Evolutionary conservation across 371 early-diverging fungal species (phyloP).

Genomic region (Lichtheimia ramosa): DNA sequence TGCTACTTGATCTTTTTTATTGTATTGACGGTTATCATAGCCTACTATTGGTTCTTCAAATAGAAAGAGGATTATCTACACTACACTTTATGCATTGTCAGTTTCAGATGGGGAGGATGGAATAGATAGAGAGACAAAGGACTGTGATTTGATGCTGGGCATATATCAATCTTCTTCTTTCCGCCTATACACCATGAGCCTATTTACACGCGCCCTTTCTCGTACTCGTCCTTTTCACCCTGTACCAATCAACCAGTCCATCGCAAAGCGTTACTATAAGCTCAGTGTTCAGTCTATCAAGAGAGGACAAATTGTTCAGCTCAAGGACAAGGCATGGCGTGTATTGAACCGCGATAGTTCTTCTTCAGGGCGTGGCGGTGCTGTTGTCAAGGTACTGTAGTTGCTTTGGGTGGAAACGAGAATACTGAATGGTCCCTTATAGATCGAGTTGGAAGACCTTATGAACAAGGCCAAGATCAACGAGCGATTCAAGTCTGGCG

Average conservation of each 20-base stretch:
- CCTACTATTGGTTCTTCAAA: conserved; percentile 50
- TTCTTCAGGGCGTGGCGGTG: conserved; percentile 51
- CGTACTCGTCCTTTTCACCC: too few species aligned
- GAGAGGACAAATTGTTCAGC: conserved; percentile 51
- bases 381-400: conserved; percentile 43
- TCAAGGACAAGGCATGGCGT: conserved; percentile 44
- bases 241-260: neutral
- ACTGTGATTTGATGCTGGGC: neutral
- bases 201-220: neutral
- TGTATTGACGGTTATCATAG: conserved; percentile 38
- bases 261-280: conserved; percentile 34
- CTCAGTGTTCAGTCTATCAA: conserved; percentile 42
- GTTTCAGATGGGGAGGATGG: too few species aligned
- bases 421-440: neutral
- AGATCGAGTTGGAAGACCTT: conserved; percentile 71
- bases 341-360: conserved; percentile 46
- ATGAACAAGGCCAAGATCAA: conserved; percentile 50
- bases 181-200: neutral
- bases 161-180: neutral
- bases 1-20: conserved; percentile 46
- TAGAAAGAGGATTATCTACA: conserved; percentile 9
- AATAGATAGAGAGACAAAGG: too few species aligned
- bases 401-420: neutral
- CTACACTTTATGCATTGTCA: too few species aligned
- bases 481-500: conserved; percentile 66